phyloP scores from a whole-genome alignment of 768 basidiomycete genomes.

The Mycena metata region DNA sequence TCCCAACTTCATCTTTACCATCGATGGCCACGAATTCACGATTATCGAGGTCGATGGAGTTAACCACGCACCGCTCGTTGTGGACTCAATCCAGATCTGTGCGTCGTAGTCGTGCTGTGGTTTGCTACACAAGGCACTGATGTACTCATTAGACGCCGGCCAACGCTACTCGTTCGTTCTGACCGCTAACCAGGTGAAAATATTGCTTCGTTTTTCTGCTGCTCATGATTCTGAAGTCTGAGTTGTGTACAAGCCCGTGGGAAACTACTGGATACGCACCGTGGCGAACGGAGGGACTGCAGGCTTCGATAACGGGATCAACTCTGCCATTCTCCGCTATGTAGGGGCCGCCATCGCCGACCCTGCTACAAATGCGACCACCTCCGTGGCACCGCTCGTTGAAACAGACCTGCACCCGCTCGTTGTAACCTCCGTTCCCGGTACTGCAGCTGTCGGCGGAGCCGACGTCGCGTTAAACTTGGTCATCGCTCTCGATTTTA shows the following conservation, averaged over 20 bases:
- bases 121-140: neutral
- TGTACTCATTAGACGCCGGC: constrained; percentile 23
- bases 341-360: constrained; percentile 46
- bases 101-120: constrained; percentile 25
- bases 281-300: constrained; percentile 8
- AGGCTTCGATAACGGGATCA: constrained; percentile 50
- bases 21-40: constrained; percentile 41
- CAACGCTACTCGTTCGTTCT: constrained; percentile 55
- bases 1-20: constrained; percentile 34
- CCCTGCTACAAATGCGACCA: constrained; percentile 51
- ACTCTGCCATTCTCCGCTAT: constrained; percentile 59
- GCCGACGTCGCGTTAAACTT: constrained; percentile 54
- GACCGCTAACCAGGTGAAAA: constrained; percentile 49
- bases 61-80: constrained; percentile 47
- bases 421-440: constrained; percentile 45
- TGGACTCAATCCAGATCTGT: constrained; percentile 58
- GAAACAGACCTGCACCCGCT: constrained; percentile 47
- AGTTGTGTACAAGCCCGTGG: constrained; percentile 28
- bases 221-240: too few relatives aligned
- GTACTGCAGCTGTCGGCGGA: constrained; percentile 49
- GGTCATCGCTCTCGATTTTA: constrained; percentile 20
- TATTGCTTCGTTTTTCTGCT: too few relatives aligned
- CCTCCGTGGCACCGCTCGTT: constrained; percentile 39
- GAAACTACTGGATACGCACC: constrained; percentile 58
- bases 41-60: constrained; percentile 59